Conservation (phyloP, 2,329 filamentous ascomycete genomes). For the Oidium heveae region DNA sequence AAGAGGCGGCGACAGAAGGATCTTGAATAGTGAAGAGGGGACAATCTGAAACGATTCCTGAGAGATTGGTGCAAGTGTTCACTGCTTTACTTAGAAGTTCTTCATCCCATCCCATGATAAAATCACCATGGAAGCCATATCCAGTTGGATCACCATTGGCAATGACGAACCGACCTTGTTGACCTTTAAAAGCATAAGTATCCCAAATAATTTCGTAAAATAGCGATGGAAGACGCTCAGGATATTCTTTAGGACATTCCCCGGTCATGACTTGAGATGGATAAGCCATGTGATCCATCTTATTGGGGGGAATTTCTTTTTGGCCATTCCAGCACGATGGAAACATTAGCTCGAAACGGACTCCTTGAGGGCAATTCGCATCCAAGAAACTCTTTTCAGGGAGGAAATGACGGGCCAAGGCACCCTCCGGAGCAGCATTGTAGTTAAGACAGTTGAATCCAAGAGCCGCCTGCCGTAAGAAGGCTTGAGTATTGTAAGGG, state of each 20-base stretch:
- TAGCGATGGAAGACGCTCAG: constrained; percentile 43
- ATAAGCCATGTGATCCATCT: constrained; percentile 48
- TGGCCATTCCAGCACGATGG: constrained; percentile 72
- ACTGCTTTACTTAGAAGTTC: constrained; percentile 47
- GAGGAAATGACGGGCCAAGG: constrained; percentile 58
- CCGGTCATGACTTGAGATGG: constrained; percentile 54
- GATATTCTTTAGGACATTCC: constrained; percentile 43
- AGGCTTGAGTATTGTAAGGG: constrained; percentile 33
- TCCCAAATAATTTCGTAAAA: constrained; percentile 74
- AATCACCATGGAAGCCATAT: constrained; percentile 57
- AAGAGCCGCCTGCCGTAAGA: constrained; percentile 54
- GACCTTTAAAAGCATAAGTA: constrained; percentile 36
- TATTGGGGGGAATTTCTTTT: constrained; percentile 25
- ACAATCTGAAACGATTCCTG: constrained; percentile 50
- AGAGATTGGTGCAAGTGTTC: constrained; percentile 44
- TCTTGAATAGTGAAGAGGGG: constrained; percentile 45
- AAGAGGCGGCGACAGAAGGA: constrained; percentile 27
- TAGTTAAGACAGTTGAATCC: constrained; percentile 97
- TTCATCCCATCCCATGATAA: constrained; percentile 53
- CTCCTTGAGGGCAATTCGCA: constrained; percentile 52
- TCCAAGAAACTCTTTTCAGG: constrained; percentile 63
- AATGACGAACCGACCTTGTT: constrained; percentile 45
- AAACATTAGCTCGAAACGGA: constrained; percentile 69
- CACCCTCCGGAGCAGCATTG: constrained; percentile 20
- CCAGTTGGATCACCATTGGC: constrained; percentile 57